Conservation (phyloP, 2,329 filamentous ascomycete species). For the Stemphylium lycopersici region DNA sequence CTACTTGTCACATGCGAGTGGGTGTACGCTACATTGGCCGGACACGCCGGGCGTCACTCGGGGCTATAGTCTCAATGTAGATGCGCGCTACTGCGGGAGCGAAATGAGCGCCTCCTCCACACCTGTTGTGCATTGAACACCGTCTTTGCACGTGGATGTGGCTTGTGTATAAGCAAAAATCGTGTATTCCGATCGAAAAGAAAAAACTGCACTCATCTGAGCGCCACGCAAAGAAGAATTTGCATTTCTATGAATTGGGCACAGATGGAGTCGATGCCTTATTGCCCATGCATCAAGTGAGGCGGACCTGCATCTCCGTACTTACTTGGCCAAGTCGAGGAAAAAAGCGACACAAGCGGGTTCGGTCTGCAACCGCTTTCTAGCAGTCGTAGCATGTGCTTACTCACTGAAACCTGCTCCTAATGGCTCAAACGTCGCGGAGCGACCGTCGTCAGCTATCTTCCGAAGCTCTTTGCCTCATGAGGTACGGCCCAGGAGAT, state of each 20-base stretch:
- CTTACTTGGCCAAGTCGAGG: neutral
- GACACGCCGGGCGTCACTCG: neutral
- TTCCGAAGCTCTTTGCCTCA: neutral
- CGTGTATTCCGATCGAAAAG: neutral
- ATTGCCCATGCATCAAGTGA: neutral
- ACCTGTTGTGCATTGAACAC: neutral
- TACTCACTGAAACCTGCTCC: neutral
- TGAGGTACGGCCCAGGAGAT: neutral
- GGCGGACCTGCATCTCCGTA: neutral
- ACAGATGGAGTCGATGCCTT: neutral
- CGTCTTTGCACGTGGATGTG: neutral
- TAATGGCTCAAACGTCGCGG: neutral
- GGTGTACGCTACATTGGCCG: neutral
- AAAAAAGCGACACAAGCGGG: neutral
- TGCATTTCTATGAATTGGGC: neutral
- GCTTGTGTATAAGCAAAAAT: neutral
- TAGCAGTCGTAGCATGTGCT: neutral
- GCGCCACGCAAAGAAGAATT: neutral
- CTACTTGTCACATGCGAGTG: neutral
- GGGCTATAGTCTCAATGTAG: neutral
- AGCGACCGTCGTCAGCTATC: neutral
- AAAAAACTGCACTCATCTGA: neutral
- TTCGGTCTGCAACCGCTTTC: neutral
- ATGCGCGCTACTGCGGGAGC: conserved; percentile 1
- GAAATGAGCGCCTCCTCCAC: conserved; percentile 10